Base-by-base conservation (phyloP, 805 yeast genomes). In the Lachancea waltii region DNA sequence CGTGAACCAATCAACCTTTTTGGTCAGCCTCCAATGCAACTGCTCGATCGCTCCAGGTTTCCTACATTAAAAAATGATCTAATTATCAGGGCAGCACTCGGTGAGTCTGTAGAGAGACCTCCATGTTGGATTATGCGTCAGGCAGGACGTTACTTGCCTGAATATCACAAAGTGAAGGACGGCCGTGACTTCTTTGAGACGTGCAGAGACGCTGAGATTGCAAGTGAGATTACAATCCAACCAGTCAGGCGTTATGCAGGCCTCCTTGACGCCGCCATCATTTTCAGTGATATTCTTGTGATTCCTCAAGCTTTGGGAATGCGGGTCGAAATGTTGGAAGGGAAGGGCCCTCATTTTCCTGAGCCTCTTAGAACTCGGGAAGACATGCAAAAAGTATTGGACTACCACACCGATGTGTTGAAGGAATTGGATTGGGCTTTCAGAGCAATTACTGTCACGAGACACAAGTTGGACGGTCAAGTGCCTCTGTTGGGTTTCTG, bases 41-140 rank as follows among this genome's bases (percentile, higher is more conserved):
- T 31, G 3, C 39, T 44, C 30, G 43, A 45, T 17, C 46, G 45
- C 7, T 40, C 42, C 6, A 64, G 63, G 38, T 89, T 87, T 60
- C 79, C 96, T 13, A 76, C 79, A 11, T 68, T 89, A 59, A 75
- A 89, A 63, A 92, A 92, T 65, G 98, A 92, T 57, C 70, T 90
- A 54, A 82, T 92, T 25, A 68, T 92, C 47, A 72, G 98, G 51
- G 96, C 97, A 3, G 97, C 97, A 8, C 71, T 72, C 47, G 97
- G 82, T 36, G 95, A 90, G 58, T 67, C 66, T 43, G 97, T 90
- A 28, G 97, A 92, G 64, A 78, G 98, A 58, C 97, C 98, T 2
- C 98, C 98, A 14, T 78, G 92, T 44, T 92, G 97, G 97, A 82
- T 89, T 49, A 87, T 87, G 97, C 77, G 97, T 64, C 97, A 87